Evolutionary conservation across 345 rosid genomes (phyloP).

Genomic region (Salix udensis): DNA sequence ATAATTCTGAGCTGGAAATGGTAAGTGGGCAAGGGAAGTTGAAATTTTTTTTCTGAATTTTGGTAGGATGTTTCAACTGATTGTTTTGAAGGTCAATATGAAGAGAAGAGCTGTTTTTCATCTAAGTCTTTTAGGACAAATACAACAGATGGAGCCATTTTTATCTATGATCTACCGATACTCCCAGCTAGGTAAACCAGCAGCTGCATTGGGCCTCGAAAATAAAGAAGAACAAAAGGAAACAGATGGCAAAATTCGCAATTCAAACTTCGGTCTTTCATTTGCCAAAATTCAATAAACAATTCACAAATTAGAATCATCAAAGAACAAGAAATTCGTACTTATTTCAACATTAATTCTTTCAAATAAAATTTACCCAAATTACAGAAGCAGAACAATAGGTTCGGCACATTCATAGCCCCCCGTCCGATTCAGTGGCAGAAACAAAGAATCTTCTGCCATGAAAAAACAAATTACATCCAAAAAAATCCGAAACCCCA

Average conservation of each 20-base stretch:
- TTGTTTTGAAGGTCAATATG: no score
- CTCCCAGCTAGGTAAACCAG: no score
- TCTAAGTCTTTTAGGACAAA: no score
- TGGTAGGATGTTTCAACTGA: background rate
- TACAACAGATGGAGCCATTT: no score
- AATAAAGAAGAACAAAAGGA: no score
- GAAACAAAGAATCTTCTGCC: slow-evolving; percentile 1
- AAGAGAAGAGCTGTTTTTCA: no score
- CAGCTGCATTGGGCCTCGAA: no score
- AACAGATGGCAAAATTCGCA: no score
- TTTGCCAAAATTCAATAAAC: background rate
- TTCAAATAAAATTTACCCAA: slow-evolving; percentile 1
- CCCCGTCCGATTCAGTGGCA: background rate
- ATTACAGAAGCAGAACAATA: slow-evolving; percentile 35
- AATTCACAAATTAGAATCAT: background rate
- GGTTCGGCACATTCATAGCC: slow-evolving; percentile 28
- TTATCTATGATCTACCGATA: no score
- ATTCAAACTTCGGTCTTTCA: no score
- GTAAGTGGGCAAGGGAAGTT: background rate
- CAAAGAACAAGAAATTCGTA: background rate
- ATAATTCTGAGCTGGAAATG: background rate
- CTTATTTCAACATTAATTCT: slow-evolving; percentile 5
- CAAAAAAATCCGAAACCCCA: background rate
- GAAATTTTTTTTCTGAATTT: background rate
- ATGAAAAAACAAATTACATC: background rate